phyloP scores from a whole-genome alignment of 495 filamentous ascomycete genomes.

The Penicillium macrosclerotiorum region DNA sequence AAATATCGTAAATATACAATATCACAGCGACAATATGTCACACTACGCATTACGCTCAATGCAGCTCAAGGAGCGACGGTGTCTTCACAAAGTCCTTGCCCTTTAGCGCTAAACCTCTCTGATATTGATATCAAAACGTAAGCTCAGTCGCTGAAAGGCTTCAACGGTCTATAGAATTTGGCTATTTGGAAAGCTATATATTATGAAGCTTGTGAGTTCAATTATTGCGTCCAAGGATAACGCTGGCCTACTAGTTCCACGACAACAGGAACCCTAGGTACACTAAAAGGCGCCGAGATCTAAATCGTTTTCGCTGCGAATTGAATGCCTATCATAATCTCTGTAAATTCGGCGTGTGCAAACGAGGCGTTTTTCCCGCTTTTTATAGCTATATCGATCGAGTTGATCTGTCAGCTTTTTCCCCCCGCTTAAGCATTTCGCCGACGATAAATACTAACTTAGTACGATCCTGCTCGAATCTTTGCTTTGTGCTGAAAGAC shows the following conservation, averaged over 20 bases:
- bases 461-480: conserved; percentile 23
- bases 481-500: conserved; percentile 14
- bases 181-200: not conserved
- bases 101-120: not conserved
- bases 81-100: not conserved
- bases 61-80: not conserved
- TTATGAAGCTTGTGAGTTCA: conserved; percentile 7
- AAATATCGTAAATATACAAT: too few relatives aligned
- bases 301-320: conserved; percentile 26
- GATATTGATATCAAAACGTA: conserved; percentile 3
- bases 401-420: conserved; percentile 19
- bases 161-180: conserved; percentile 1
- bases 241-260: conserved; percentile 2
- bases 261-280: conserved; percentile 14
- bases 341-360: conserved; percentile 13
- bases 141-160: conserved; percentile 6
- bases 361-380: conserved; percentile 15
- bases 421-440: conserved; percentile 16
- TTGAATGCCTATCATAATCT: conserved; percentile 23
- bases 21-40: too few relatives aligned
- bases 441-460: conserved; percentile 6
- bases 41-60: not conserved
- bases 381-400: conserved; percentile 23
- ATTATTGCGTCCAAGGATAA: not conserved
- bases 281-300: conserved; percentile 20